A percentile compares a stretch with the other conserved stretches of the same genome.
Evolutionary conservation across 805 yeast species (phyloP).

Genomic region (Saccharomycopsis malanga): DNA sequence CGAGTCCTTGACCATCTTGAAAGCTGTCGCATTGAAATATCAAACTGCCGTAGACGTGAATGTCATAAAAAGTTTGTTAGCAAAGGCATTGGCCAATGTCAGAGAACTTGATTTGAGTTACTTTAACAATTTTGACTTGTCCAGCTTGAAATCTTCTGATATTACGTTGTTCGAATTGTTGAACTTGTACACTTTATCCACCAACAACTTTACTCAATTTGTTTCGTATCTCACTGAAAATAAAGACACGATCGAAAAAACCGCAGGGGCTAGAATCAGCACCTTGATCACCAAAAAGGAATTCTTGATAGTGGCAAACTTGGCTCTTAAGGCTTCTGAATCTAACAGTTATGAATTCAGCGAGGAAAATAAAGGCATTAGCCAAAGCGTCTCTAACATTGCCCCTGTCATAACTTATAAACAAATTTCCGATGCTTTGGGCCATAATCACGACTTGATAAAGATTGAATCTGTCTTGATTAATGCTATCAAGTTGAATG

Average conservation of each 20-base stretch:
- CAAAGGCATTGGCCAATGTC: conserved; percentile 13
- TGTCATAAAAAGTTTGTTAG: conserved; percentile 3
- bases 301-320: conserved; percentile 17
- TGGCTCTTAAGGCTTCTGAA: conserved; percentile 26
- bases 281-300: conserved; percentile 17
- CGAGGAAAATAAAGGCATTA: conserved; percentile 16
- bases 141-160: neutral
- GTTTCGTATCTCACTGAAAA: conserved; percentile 2
- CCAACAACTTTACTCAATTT: conserved; percentile 15
- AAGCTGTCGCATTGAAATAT: conserved; percentile 11
- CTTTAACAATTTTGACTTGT: conserved; percentile 12
- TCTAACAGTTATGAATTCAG: conserved; percentile 26
- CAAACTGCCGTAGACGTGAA: neutral
- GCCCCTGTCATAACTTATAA: conserved; percentile 19
- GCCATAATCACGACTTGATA: conserved; percentile 13
- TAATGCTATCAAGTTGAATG: conserved; percentile 18
- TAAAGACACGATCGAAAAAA: conserved; percentile 1
- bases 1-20: conserved; percentile 14
- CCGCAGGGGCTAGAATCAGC: neutral
- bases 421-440: conserved; percentile 20
- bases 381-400: conserved; percentile 4
- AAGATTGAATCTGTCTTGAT: conserved; percentile 20
- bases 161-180: conserved; percentile 4
- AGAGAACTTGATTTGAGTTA: conserved; percentile 21
- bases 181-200: conserved; percentile 11